Base-by-base conservation (phyloP, 768 basidiomycete species). In the Tulasnella sp. region DNA sequence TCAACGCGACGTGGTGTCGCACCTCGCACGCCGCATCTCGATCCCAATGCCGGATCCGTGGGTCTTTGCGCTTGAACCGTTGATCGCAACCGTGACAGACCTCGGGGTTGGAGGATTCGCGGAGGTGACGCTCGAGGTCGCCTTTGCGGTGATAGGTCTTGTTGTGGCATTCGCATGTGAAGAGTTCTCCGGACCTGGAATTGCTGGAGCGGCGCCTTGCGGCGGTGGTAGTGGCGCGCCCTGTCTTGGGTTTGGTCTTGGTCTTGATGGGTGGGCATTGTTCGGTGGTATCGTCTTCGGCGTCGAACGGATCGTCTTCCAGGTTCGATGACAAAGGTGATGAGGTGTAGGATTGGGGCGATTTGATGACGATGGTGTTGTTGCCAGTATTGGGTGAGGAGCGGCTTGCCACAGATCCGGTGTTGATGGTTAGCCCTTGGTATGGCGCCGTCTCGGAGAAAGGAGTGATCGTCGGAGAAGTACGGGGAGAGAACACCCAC, bases 11-110 rank as follows among this genome's bases (percentile, higher is more conserved):
- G 45, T 21, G 26, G 19, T 48, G 45, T 10, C 45, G 45, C 5
- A 27, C 45, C 45, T 48, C 45, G n/a, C 45, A 48, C 5, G 19
- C 19, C 45, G 45, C 19, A 5, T 48, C 45, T 27, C 19, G 26
- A 27, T 48, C 45, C 45, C 45, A 48, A n/a, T 48, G 45, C 32
- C 51, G 7, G 51, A 41, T 53, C 21, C 55, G 34, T 24, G 55
- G 42, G 27, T 56, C 55, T 8, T 44, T 48, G 21, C 43, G 34
- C 1, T 34, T 34, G 23, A 44, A 48, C 26, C 38, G 38, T 9
- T 19, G 21, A 3, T 41, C 55, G 26, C 55, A 56, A 8, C 55
- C 55, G 13, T 56, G 24, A n/a, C 43, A 56, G 17, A 24, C 30
- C 11, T 56, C 24, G 1, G 55, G 55, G 4, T 42, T 21, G 21